phyloP scores from a whole-genome alignment of 2,329 filamentous ascomycete genomes.

The Penicillium brasilianum region DNA sequence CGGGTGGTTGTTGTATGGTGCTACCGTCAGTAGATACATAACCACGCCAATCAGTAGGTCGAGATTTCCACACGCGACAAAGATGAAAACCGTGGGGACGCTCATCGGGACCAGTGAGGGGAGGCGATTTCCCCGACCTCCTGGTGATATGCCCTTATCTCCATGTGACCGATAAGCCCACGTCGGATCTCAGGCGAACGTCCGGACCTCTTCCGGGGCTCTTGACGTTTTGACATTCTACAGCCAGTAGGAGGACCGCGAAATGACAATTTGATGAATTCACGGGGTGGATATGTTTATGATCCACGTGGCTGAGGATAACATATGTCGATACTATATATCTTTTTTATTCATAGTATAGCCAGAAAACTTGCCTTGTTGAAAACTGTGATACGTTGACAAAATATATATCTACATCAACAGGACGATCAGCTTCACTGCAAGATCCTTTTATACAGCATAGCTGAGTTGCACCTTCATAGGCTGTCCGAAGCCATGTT shows the following conservation, averaged over 20 bases:
- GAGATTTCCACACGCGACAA: background rate
- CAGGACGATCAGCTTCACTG: background rate
- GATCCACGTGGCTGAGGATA: too few species aligned
- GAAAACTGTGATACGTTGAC: too few species aligned
- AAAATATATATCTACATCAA: background rate
- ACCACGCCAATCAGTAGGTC: background rate
- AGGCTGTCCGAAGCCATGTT: background rate
- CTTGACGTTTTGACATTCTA: background rate
- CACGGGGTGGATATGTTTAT: background rate
- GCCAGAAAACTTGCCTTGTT: too few species aligned
- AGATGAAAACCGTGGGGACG: background rate
- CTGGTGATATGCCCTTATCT: constrained; percentile 17
- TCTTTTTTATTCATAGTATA: too few species aligned
- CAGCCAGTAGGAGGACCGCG: too few species aligned
- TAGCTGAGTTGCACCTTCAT: background rate
- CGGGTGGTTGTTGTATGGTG: background rate
- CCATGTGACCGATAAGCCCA: constrained; percentile 22
- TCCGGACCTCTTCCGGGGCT: background rate
- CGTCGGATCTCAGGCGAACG: constrained; percentile 9
- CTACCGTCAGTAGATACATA: background rate
- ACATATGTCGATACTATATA: too few species aligned
- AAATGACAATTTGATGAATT: background rate
- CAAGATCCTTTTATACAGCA: background rate
- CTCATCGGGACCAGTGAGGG: background rate
- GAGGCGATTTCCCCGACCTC: constrained; percentile 5